phyloP scores from a whole-genome alignment of 257 asterid species.

The Solanum pinnatisectum region DNA sequence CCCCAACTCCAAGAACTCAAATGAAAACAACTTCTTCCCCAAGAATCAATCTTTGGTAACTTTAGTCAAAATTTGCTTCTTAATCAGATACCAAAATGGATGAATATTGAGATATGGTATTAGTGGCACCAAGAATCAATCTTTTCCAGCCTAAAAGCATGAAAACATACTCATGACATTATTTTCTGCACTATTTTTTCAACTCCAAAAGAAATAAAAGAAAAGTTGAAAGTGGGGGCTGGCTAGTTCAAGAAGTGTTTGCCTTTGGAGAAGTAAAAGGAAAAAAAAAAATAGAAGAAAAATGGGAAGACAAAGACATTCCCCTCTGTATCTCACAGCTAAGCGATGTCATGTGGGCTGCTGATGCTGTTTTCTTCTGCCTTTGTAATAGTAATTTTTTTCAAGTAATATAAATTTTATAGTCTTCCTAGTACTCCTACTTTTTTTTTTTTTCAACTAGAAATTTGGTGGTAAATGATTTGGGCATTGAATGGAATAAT shows the following conservation, averaged over 20 bases:
- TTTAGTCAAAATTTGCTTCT: not conserved
- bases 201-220: slow-evolving; percentile 2
- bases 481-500: not conserved
- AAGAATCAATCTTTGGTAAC: not conserved
- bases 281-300: not conserved
- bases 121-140: slow-evolving; percentile 15
- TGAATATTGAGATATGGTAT: slow-evolving; percentile 15
- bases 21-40: slow-evolving; percentile 1
- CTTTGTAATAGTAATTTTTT: not conserved
- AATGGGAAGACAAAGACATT: not conserved
- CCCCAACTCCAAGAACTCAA: not conserved
- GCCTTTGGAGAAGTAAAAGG: not conserved
- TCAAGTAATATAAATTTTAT: not conserved
- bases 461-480: not conserved
- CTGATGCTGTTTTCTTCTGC: not conserved
- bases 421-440: not conserved
- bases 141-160: slow-evolving; percentile 48
- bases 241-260: not conserved
- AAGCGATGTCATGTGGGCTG: not conserved
- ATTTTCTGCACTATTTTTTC: slow-evolving; percentile 8
- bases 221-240: slow-evolving; percentile 20
- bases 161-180: slow-evolving; percentile 19
- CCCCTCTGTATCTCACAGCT: not conserved
- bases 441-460: not conserved
- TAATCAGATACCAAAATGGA: not conserved